Evolutionary conservation across 2,329 filamentous ascomycete species (phyloP).

Genomic region (Talaromyces albobiverticillius): DNA sequence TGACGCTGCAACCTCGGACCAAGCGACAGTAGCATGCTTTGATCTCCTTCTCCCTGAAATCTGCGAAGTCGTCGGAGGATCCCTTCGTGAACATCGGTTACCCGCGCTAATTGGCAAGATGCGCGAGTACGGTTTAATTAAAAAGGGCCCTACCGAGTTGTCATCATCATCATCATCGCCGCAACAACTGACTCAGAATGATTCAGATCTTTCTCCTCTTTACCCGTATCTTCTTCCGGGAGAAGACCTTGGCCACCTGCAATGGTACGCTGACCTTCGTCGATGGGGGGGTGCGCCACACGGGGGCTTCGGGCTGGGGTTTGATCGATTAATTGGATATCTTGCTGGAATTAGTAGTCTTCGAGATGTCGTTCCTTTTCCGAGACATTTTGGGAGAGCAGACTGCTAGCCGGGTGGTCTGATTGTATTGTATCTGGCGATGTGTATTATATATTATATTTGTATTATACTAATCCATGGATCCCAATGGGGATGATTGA

Average conservation of each 20-base stretch:
- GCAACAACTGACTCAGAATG: conserved; percentile 5
- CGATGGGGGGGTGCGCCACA: conserved; percentile 90
- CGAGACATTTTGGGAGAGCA: conserved; percentile 61
- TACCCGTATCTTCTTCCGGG: conserved; percentile 37
- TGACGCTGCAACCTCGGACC: conserved; percentile 1
- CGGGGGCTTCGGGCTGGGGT: conserved; percentile 86
- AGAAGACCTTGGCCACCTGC: conserved; percentile 53
- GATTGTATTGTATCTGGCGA: neutral
- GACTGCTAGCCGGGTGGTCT: conserved; percentile 39
- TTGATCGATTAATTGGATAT: conserved; percentile 83
- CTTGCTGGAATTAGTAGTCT: conserved; percentile 77
- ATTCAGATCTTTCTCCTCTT: no score
- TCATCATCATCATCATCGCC: conserved; percentile 9
- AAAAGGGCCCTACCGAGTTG: conserved; percentile 17
- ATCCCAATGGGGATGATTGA: no score
- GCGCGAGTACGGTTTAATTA: conserved; percentile 62
- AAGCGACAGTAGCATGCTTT: conserved; percentile 77
- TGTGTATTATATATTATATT: neutral
- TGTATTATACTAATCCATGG: neutral
- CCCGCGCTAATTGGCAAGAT: conserved; percentile 67
- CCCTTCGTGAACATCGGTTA: conserved; percentile 80
- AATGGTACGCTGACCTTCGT: conserved; percentile 86
- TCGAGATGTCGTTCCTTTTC: conserved; percentile 82
- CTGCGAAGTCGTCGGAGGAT: conserved; percentile 84
- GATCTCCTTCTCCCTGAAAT: conserved; percentile 83